These are phyloP conservation scores for Alternaria tenuissima DNA, from an alignment of 2,329 filamentous ascomycete species.

Conservation along the genomic window DNA sequence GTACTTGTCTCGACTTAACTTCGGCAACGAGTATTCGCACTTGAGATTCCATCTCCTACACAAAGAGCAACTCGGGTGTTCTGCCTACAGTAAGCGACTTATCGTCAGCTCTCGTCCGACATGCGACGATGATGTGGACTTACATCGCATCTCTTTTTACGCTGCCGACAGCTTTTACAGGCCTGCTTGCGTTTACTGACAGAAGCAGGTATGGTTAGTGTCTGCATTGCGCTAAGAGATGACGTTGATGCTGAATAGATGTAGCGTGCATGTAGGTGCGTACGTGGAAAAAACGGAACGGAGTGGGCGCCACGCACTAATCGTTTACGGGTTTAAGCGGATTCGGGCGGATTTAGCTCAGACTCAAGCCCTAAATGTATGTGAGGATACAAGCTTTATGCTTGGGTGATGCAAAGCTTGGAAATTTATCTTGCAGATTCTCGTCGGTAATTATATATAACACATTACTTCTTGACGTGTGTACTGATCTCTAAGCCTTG, in stretches of 20 bases:
- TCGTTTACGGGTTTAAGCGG: not conserved
- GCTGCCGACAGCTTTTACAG: conserved; percentile 42
- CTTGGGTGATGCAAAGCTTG: not conserved
- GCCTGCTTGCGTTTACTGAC: conserved; percentile 45
- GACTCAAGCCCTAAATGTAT: conserved; percentile 3
- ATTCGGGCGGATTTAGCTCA: conserved; percentile 14
- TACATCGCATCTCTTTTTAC: conserved; percentile 48
- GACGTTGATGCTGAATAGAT: not conserved
- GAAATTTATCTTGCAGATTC: not conserved
- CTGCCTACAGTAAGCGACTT: conserved; percentile 25
- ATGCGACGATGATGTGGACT: conserved; percentile 3
- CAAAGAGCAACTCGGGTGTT: conserved; percentile 31
- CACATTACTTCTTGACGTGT: not conserved
- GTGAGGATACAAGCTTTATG: not conserved
- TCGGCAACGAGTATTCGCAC: conserved; percentile 31
- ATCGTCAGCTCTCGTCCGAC: conserved; percentile 16
- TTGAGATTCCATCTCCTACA: conserved; percentile 35
- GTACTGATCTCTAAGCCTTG: not conserved
- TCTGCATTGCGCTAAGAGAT: conserved; percentile 17
- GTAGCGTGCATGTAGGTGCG: not conserved
- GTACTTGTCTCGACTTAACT: not conserved
- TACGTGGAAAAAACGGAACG: not conserved
- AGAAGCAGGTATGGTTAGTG: conserved; percentile 34
- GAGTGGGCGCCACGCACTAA: not conserved
- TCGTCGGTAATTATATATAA: not conserved